Evolutionary conservation across 176 grass and related monocot species (phyloP).

Genomic region (Thalia dealbata): DNA sequence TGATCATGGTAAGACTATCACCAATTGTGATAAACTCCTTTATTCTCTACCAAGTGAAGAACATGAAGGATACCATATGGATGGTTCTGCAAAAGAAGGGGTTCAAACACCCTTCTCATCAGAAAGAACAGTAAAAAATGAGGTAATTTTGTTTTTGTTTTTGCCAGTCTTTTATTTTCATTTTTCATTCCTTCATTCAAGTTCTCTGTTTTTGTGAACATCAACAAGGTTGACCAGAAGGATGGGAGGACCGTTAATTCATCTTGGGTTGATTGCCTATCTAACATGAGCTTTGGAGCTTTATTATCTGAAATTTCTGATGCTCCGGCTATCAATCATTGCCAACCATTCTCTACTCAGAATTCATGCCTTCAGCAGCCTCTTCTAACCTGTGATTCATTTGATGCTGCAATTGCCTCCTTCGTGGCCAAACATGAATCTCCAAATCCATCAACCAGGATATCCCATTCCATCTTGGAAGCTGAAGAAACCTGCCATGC

Average conservation of each 20-base stretch:
- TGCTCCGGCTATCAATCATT: conserved; percentile 28
- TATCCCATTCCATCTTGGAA: conserved; percentile 56
- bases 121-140: not conserved
- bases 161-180: no score
- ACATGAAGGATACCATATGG: conserved; percentile 17
- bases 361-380: conserved; percentile 45
- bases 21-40: conserved; percentile 11
- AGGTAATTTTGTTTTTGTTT: not conserved
- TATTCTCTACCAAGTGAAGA: conserved; percentile 27
- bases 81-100: conserved; percentile 13
- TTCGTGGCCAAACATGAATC: conserved; percentile 48
- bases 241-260: conserved; percentile 34
- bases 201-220: conserved; percentile 22
- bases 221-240: conserved; percentile 36
- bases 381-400: conserved; percentile 66
- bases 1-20: not conserved
- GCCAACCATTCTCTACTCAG: conserved; percentile 34
- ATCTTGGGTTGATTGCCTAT: conserved; percentile 73
- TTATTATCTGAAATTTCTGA: conserved; percentile 50
- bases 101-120: not conserved
- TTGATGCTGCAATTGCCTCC: conserved; percentile 86
- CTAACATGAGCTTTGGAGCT: conserved; percentile 86
- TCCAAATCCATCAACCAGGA: conserved; percentile 25
- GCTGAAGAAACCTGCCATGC: conserved; percentile 82
- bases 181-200: not conserved